Percentiles rank a stretch among this genome's conserved stretches.
phyloP scores from a whole-genome alignment of 2,329 filamentous ascomycete genomes.

The Ceratocystis lukuohia region DNA sequence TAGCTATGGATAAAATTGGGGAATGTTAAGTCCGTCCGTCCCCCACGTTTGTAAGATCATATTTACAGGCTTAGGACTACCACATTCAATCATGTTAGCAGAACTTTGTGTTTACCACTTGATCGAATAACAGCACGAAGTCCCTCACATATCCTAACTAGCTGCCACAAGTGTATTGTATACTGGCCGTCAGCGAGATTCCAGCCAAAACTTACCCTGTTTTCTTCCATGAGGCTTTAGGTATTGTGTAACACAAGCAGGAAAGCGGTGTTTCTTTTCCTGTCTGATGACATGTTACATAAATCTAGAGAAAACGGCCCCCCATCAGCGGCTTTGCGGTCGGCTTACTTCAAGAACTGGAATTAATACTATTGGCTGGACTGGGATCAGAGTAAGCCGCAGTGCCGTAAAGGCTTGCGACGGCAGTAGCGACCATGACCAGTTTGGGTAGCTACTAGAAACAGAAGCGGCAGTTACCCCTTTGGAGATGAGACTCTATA shows the following conservation, averaged over 20 bases:
- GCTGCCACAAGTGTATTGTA: too few species aligned
- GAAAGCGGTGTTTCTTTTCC: neutral
- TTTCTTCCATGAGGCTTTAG: neutral
- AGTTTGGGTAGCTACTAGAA: neutral
- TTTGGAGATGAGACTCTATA: neutral
- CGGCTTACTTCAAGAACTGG: neutral
- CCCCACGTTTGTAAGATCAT: too few species aligned
- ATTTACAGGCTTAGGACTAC: too few species aligned
- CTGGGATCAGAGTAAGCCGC: neutral
- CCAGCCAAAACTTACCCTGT: too few species aligned
- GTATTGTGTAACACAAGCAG: neutral
- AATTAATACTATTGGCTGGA: neutral
- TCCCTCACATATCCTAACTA: too few species aligned
- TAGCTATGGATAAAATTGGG: neutral
- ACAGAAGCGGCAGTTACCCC: neutral
- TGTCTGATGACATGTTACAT: neutral
- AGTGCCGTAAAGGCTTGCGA: neutral
- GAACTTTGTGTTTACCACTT: too few species aligned
- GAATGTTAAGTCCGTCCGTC: too few species aligned
- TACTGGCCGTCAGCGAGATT: too few species aligned
- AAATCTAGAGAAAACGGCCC: neutral
- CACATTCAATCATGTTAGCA: too few species aligned
- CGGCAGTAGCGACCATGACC: neutral
- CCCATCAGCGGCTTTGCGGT: neutral
- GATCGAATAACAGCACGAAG: too few species aligned